These are phyloP conservation scores for Heliocybe sulcata DNA, from an alignment of 1,284 basidiomycete genomes.

Conservation along the genomic window DNA sequence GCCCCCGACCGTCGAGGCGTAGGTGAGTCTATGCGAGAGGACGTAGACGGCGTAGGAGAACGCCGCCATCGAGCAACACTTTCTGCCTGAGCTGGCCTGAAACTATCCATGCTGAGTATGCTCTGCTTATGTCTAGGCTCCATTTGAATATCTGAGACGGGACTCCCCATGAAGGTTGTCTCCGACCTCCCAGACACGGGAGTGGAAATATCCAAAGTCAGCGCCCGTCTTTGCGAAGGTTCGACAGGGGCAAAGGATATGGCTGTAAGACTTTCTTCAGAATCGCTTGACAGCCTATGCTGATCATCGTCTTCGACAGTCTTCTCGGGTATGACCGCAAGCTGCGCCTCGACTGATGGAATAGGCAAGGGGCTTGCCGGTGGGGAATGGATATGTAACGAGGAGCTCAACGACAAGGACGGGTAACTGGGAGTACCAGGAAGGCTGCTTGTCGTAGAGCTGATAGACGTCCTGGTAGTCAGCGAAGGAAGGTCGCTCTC, in stretches of 20 bases:
- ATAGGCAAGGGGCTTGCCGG: background rate
- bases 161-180: background rate
- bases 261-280: background rate
- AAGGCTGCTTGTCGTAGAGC: slow-evolving; percentile 6
- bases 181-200: background rate
- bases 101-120: background rate
- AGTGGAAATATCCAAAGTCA: background rate
- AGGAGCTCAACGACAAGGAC: background rate
- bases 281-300: background rate
- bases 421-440: background rate
- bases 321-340: background rate
- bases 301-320: background rate
- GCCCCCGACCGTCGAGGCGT: background rate
- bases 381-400: background rate
- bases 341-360: background rate
- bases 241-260: background rate
- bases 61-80: background rate
- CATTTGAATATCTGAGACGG: background rate
- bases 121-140: background rate
- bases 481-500: background rate
- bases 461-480: background rate
- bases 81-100: background rate
- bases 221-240: background rate
- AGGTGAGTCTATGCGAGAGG: background rate
- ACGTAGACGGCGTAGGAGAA: background rate